These are phyloP conservation scores for Vitis rupestris DNA, from an alignment of 164 flowering plant genomes.

Conservation along the genomic window DNA sequence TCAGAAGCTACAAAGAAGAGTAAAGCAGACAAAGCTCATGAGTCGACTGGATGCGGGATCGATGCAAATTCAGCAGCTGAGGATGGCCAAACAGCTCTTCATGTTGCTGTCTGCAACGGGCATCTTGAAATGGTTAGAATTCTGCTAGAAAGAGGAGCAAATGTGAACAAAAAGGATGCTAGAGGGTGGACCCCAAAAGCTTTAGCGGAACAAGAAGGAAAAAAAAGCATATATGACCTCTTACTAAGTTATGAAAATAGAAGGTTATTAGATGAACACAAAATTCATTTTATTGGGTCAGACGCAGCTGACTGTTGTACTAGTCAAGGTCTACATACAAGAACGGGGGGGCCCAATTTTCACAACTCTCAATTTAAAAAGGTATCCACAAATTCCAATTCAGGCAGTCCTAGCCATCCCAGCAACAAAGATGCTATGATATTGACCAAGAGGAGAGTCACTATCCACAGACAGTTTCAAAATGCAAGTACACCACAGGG, in stretches of 20 bases:
- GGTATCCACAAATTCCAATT: constrained; percentile 10
- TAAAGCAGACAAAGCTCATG: constrained; percentile 10
- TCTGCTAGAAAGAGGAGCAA: constrained; percentile 46
- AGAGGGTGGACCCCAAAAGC: constrained; percentile 47
- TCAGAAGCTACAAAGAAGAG: constrained; percentile 15
- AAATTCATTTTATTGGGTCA: constrained; percentile 28
- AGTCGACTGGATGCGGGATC: constrained; percentile 8
- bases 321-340: constrained; percentile 14
- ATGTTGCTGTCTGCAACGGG: constrained; percentile 40
- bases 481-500: constrained; percentile 25
- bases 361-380: constrained; percentile 13
- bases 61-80: constrained; percentile 19
- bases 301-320: constrained; percentile 15
- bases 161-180: constrained; percentile 40
- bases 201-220: constrained; percentile 38
- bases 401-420: constrained; percentile 18
- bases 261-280: constrained; percentile 34
- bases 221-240: constrained; percentile 36
- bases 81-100: constrained; percentile 44
- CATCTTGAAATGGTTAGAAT: constrained; percentile 40
- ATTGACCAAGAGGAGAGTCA: constrained; percentile 58
- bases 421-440: constrained; percentile 12
- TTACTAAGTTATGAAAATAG: constrained; percentile 31
- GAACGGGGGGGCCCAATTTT: constrained; percentile 3
- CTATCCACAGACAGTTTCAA: constrained; percentile 51